These are phyloP conservation scores for Cupressus sempervirens DNA, from an alignment of 75 land plant genomes.

Conservation along the genomic window DNA sequence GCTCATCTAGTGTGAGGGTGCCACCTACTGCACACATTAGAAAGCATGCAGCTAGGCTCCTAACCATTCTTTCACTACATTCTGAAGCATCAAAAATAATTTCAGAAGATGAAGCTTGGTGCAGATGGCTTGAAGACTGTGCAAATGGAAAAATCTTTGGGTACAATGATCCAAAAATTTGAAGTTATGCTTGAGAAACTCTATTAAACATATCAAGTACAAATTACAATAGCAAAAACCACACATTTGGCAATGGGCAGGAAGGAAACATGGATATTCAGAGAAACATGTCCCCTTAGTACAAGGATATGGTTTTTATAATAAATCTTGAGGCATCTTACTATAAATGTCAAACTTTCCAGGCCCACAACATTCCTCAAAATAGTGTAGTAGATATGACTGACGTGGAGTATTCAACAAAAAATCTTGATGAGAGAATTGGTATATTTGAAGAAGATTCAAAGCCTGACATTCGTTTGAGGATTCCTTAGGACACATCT, in stretches of 20 bases:
- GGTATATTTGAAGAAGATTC: constrained; percentile 8
- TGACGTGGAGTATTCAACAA: constrained; percentile 2
- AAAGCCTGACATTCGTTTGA: constrained; percentile 3
- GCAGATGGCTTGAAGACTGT: constrained; percentile 90
- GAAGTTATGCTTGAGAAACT: constrained; percentile 81
- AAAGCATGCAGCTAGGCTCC: constrained; percentile 88
- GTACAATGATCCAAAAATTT: constrained; percentile 71
- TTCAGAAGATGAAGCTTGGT: constrained; percentile 56
- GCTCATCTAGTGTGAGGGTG: constrained; percentile 42
- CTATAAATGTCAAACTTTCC: constrained; percentile 43
- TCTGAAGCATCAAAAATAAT: constrained; percentile 59
- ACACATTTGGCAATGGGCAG: not conserved
- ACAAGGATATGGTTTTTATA: constrained; percentile 76
- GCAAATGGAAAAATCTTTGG: constrained; percentile 64
- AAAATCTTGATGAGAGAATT: constrained; percentile 6
- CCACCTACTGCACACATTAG: constrained; percentile 77
- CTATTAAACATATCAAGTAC: constrained; percentile 49
- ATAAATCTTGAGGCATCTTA: constrained; percentile 69
- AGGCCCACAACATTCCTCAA: not conserved
- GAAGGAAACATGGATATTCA: constrained; percentile 4
- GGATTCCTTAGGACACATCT: not conserved
- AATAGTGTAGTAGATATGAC: not conserved
- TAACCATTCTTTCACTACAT: constrained; percentile 64
- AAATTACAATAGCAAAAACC: not conserved
- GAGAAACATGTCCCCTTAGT: constrained; percentile 43